Conservation (phyloP, 2,329 filamentous ascomycete genomes). For the Leptosphaerulina australis region DNA sequence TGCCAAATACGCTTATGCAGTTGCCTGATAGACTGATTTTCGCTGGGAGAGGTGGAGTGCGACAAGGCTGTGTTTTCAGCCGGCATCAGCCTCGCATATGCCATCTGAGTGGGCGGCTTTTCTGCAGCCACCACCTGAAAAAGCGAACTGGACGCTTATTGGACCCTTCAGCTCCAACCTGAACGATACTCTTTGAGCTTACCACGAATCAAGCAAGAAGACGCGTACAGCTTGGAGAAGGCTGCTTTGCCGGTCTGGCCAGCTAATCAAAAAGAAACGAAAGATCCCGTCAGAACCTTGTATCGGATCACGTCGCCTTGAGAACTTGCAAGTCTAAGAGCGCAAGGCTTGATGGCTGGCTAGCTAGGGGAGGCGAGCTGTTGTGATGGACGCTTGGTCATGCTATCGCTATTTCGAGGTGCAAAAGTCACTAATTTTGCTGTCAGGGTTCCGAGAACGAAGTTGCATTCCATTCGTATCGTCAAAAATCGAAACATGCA, state of each 20-base stretch:
- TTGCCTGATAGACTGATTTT: conserved; percentile 47
- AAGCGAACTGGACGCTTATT: conserved; percentile 45
- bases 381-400: conserved; percentile 32
- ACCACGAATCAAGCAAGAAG: conserved; percentile 37
- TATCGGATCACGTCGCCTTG: conserved; percentile 40
- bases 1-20: conserved; percentile 37
- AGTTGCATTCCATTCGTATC: conserved; percentile 10
- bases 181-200: conserved; percentile 28
- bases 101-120: conserved; percentile 46
- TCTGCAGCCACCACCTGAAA: conserved; percentile 46
- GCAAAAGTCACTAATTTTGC: conserved; percentile 9
- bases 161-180: conserved; percentile 40
- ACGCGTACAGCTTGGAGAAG: conserved; percentile 24
- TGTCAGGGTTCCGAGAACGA: conserved; percentile 5
- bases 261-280: conserved; percentile 43
- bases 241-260: conserved; percentile 34
- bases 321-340: conserved; percentile 29
- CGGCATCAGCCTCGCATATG: conserved; percentile 49
- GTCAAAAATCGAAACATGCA: conserved; percentile 9
- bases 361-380: conserved; percentile 27
- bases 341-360: conserved; percentile 23
- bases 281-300: conserved; percentile 38
- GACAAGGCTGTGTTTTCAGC: conserved; percentile 45
- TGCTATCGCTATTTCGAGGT: conserved; percentile 32
- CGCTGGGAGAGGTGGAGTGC: conserved; percentile 37